Conservation (phyloP, 2,329 filamentous ascomycete genomes). For the Colletotrichum magnum region DNA sequence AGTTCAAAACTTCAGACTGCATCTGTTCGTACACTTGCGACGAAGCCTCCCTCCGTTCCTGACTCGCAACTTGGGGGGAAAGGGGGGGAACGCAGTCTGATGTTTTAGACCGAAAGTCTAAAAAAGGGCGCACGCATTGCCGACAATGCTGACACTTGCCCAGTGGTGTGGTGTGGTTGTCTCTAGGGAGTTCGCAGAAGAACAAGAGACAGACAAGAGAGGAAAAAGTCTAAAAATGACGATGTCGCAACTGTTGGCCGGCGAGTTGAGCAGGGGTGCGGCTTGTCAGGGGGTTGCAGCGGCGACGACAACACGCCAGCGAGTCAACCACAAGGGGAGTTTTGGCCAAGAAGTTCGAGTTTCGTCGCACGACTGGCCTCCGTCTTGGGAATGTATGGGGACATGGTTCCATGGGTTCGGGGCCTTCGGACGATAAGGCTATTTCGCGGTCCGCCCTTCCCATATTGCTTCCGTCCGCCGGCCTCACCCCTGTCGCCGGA, state of each 20-base stretch:
- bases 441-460: conserved; percentile 9
- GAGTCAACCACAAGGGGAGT: conserved; percentile 21
- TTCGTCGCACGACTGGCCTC: conserved; percentile 19
- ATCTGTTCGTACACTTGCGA: conserved; percentile 28
- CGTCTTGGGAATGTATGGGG: conserved; percentile 24
- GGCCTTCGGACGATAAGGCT: conserved; percentile 16
- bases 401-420: conserved; percentile 26
- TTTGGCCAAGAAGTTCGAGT: conserved; percentile 35
- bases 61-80: conserved; percentile 9
- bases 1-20: conserved; percentile 31
- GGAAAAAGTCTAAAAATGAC: conserved; percentile 15
- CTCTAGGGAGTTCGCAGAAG: conserved; percentile 18
- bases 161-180: conserved; percentile 7
- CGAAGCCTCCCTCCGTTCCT: conserved; percentile 17
- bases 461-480: conserved; percentile 1
- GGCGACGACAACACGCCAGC: not conserved
- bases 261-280: conserved; percentile 12
- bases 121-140: not conserved
- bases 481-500: not conserved
- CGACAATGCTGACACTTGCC: conserved; percentile 22
- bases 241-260: not conserved
- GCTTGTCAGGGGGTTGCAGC: conserved; percentile 15
- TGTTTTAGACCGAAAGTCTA: conserved; percentile 16
- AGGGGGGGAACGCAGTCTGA: not conserved
- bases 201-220: conserved; percentile 7